Base-by-base conservation (phyloP, 176 grass and related monocot species). In the Typha latifolia region DNA sequence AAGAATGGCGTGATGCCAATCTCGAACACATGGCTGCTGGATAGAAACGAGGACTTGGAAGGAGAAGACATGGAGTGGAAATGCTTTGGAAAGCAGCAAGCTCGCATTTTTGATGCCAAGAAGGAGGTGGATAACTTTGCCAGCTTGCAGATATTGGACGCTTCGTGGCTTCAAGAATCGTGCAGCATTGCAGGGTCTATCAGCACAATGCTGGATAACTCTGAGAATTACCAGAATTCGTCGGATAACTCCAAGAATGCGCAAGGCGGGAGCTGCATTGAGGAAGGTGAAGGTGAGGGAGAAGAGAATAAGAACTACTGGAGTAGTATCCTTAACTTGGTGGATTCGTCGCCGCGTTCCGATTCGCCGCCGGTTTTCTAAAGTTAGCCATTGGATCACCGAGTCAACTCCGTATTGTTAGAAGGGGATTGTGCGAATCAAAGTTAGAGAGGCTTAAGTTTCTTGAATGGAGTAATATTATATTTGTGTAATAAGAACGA, bases 241-340 rank as follows among this genome's bases (percentile, higher is more conserved):
- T 86, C 68, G 80, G 83, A 73, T 19, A 89, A 99, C 68, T 99
- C 94, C 22, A 70, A 64, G 69, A 84, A 78, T 71, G 75, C 61
- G 2, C 81, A 82, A 32, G 76, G 62, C 47, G 76, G 81, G 22
- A 53, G 59, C 66, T 69, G 72, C 43, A 67, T 77, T 32, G 82
- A 89, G 56, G 61, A 66, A 49, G 77, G 78, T 48, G 77, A 70
- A 21, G 84, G 78, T 61, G 88, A 84, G 47, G 73, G 64, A n/a
- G 73, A 67, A 37, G 85, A 91, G 69, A 86, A 80, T 69, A 93
- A 75, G 70, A 85, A 80, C 70, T 99, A 99, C 74, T 99, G 94
- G 94, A 93, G 82, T 52, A 87, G 81, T 29, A 89, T 99, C 63
- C 71, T 99, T 12, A 79, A 88, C 69, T 87, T 92, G 66, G 89